Evolutionary conservation across 1,284 basidiomycete genomes (phyloP).

Genomic region (Stygiomarasmius scandens): DNA sequence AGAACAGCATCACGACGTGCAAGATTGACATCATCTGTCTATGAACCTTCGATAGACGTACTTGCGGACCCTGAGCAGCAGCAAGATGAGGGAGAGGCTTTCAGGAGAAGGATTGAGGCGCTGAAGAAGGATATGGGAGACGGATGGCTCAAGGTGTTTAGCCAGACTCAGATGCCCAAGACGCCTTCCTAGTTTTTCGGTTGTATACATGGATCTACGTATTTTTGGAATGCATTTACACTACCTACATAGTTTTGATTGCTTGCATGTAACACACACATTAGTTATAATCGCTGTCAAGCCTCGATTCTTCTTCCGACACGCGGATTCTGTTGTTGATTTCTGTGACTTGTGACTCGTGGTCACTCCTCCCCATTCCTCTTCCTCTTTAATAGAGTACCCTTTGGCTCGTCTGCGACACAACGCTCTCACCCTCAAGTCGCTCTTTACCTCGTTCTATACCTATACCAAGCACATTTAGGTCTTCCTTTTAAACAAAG

Average conservation of each 20-base stretch:
- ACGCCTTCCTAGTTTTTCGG: conserved; percentile 11
- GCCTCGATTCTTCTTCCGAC: not conserved
- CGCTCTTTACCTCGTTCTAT: conserved; percentile 42
- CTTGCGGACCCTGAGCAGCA: conserved; percentile 19
- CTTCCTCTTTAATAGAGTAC: conserved; percentile 1
- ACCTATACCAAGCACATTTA: conserved; percentile 21
- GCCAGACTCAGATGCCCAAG: conserved; percentile 51
- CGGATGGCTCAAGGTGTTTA: conserved; percentile 83
- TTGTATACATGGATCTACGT: not conserved
- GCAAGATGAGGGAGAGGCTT: conserved; percentile 53
- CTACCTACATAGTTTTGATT: not conserved
- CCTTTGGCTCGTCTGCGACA: conserved; percentile 20
- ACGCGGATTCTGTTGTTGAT: not conserved
- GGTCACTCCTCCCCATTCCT: conserved; percentile 1
- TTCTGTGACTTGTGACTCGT: not conserved
- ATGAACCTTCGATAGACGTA: conserved; percentile 47
- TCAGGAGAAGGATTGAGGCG: conserved; percentile 78
- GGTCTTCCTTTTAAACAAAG: conserved; percentile 19
- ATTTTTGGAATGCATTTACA: not conserved
- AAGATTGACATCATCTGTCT: conserved; percentile 60
- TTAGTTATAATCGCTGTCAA: not conserved
- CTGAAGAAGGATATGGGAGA: conserved; percentile 86
- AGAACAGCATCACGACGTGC: conserved; percentile 50
- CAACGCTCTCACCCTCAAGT: conserved; percentile 31
- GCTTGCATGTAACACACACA: not conserved